phyloP scores from a whole-genome alignment of 768 basidiomycete species.

The Russula ochroleuca region DNA sequence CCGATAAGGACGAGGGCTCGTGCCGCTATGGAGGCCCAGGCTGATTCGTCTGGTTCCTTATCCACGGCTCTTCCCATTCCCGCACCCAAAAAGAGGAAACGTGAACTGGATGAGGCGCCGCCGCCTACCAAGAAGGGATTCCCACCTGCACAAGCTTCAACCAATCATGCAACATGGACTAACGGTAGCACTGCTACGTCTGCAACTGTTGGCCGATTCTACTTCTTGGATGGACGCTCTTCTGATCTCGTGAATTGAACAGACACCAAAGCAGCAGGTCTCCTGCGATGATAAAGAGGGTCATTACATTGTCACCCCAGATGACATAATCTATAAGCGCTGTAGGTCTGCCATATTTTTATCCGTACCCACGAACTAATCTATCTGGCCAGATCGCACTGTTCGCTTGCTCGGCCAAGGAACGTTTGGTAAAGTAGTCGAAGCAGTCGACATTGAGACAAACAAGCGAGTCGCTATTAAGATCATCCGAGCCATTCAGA shows the following conservation, averaged over 20 bases:
- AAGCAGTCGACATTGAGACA: constrained; percentile 77
- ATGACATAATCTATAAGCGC: constrained; percentile 81
- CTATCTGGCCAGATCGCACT: constrained; percentile 70
- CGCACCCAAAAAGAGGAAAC: constrained; percentile 78
- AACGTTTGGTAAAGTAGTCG: constrained; percentile 98
- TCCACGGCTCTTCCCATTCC: constrained; percentile 64
- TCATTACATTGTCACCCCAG: constrained; percentile 92
- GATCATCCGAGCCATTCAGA: constrained; percentile 96
- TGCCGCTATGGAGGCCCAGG: constrained; percentile 82
- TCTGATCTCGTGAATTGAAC: constrained; percentile 30
- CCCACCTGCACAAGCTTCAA: constrained; percentile 46
- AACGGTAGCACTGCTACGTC: constrained; percentile 59
- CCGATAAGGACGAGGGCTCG: constrained; percentile 81
- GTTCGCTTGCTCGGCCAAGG: constrained; percentile 91
- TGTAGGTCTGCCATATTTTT: constrained; percentile 49
- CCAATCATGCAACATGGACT: constrained; percentile 61
- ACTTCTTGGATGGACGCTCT: constrained; percentile 32
- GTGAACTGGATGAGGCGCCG: constrained; percentile 68
- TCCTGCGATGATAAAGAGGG: constrained; percentile 98
- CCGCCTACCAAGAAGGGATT: constrained; percentile 63
- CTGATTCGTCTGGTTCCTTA: constrained; percentile 58
- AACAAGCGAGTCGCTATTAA: constrained; percentile 89
- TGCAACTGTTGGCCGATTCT: constrained; percentile 56
- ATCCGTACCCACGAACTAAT: constrained; percentile 9
- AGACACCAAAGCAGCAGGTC: constrained; percentile 62